These are phyloP conservation scores for Amanita brunnescens DNA, from an alignment of 768 basidiomycete species.

Conservation along the genomic window DNA sequence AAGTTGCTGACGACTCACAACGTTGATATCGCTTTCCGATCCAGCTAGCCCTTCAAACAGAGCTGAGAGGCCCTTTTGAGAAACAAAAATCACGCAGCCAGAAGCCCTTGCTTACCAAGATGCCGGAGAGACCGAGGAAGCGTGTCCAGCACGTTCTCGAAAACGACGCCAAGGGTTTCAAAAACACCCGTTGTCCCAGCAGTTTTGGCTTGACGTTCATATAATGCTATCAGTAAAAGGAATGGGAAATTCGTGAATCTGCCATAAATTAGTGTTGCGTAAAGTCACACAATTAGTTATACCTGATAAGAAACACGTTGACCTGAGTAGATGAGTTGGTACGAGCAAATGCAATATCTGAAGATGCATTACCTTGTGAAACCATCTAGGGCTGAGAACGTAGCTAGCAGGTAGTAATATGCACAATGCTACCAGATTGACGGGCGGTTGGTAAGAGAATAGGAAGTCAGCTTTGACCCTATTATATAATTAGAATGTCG, in stretches of 20 bases:
- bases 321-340: constrained; percentile 34
- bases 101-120: constrained; percentile 45
- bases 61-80: constrained; percentile 29
- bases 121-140: constrained; percentile 71
- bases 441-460: constrained; percentile 90
- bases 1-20: constrained; percentile 31
- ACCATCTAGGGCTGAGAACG: constrained; percentile 88
- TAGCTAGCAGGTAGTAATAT: constrained; percentile 85
- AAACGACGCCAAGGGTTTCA: constrained; percentile 59
- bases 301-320: constrained; percentile 86
- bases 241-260: constrained; percentile 82
- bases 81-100: not conserved
- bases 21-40: constrained; percentile 62
- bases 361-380: constrained; percentile 68
- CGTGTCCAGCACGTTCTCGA: constrained; percentile 64
- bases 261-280: constrained; percentile 3
- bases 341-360: constrained; percentile 9
- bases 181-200: constrained; percentile 57
- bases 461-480: constrained; percentile 84
- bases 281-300: not conserved
- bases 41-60: constrained; percentile 78
- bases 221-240: constrained; percentile 69
- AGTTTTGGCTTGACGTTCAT: constrained; percentile 77
- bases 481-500: not conserved
- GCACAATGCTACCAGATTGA: constrained; percentile 82